Evolutionary conservation across 2,329 filamentous ascomycete species (phyloP), one percentile per base, ranked within the genome.

Genomic region (Plenodomus lindquistii): DNA sequence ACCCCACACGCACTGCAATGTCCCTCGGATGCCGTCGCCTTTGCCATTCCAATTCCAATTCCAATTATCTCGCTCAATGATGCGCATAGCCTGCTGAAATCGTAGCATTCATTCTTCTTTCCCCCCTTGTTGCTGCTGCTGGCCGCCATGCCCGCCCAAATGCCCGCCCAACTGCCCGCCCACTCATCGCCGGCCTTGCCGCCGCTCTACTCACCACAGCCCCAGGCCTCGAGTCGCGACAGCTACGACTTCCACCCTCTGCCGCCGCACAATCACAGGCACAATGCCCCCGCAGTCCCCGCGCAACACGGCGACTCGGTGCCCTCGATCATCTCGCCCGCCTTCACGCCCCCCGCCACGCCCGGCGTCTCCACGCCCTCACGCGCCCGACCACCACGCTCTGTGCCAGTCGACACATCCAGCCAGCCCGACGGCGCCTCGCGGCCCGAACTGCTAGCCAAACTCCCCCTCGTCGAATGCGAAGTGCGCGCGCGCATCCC

Each of bases 401-500:
- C 75, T 16, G 71, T 76, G 22, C 75, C 77, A 3, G 73, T 80
- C 24, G 74, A 75, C 42, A 63, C 66, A 17, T 70, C 71, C 20
- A 27, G 53, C 16, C 42, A 52, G 55, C 67, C 54, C 53, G 55
- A 53, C 38, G 27, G 15, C 15, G 66, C 50, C 75, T 77, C 42
- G 86, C 85, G 82, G 24, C 90, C 91, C 1, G 85, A 84, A 50
- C 79, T 96, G 18, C 82, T 97, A 6, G 80, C 87, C 57, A 83
- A 79, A 13, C 79, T 97, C 1, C 94, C 93, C 7, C 76, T 88
- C 19, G 93, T 99, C n/a, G 86, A 90, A 70, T 99, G 94, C 76
- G 85, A 95, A 57, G 94, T 97, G 40, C 88, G 94, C 59, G 94
- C 94, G 16, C 87, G 94, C 45, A 99, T 99, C 62, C 94, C 94